Percentiles rank a stretch among this genome's conserved stretches.
Conservation (phyloP, 1,284 basidiomycete genomes). For the Ceratobasidium sp. region DNA sequence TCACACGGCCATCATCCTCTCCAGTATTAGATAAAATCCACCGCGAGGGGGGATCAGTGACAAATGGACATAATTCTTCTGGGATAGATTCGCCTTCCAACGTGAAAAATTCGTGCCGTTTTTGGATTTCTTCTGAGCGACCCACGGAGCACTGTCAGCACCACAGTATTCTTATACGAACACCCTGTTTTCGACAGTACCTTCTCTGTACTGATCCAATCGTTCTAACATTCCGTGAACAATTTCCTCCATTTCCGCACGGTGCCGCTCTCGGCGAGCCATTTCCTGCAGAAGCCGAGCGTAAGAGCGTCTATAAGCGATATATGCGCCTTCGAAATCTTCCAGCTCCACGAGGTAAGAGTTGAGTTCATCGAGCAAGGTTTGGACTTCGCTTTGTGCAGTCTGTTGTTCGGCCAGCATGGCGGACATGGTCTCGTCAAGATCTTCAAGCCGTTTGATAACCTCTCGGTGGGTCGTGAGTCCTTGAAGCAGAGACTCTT, state of each 20-base stretch:
- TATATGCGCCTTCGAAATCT: constrained; percentile 69
- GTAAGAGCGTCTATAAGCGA: constrained; percentile 74
- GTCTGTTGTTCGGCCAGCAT: constrained; percentile 71
- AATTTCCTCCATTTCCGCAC: constrained; percentile 69
- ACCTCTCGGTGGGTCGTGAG: constrained; percentile 61
- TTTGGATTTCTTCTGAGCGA: constrained; percentile 68
- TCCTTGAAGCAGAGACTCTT: constrained; percentile 59
- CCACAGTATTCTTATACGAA: constrained; percentile 3
- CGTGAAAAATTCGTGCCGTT: constrained; percentile 72
- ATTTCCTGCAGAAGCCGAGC: constrained; percentile 76
- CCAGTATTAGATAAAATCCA: constrained; percentile 42
- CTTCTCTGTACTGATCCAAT: constrained; percentile 69
- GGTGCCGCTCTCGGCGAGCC: constrained; percentile 70
- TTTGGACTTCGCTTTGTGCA: constrained; percentile 14
- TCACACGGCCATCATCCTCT: constrained; percentile 41
- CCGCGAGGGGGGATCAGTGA: constrained; percentile 68
- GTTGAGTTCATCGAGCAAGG: constrained; percentile 57
- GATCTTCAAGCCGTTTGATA: constrained; percentile 73
- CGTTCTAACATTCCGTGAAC: constrained; percentile 71
- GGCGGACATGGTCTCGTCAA: constrained; percentile 78
- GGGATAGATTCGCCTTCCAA: constrained; percentile 77
- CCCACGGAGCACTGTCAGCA: constrained; percentile 10
- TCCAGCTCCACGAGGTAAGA: constrained; percentile 68
- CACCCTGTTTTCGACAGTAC: constrained; percentile 54
- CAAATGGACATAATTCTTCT: constrained; percentile 76